A percentile compares a stretch with the other conserved stretches of the same genome.
phyloP scores from a whole-genome alignment of 345 rosid genomes.

The Salix viminalis region DNA sequence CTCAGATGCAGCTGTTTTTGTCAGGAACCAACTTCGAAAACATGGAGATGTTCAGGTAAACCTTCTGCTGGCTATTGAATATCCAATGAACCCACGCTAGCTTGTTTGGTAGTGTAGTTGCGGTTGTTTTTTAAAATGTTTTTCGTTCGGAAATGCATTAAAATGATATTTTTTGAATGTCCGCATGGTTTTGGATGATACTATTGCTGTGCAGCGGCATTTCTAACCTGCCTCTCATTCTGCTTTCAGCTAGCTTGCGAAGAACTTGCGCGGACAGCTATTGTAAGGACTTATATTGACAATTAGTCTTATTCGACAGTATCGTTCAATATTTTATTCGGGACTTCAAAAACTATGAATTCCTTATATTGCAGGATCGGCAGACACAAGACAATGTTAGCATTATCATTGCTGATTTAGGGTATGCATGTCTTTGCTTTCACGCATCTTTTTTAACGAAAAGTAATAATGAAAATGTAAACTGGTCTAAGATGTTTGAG shows the following conservation, averaged over 20 bases:
- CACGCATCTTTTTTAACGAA: background rate
- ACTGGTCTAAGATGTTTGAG: too few species aligned
- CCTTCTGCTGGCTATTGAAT: background rate
- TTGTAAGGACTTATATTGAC: constrained; percentile 44
- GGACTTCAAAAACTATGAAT: constrained; percentile 9
- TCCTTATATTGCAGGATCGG: constrained; percentile 52
- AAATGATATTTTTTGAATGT: background rate
- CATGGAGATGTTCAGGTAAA: constrained; percentile 94
- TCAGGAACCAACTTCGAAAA: constrained; percentile 67
- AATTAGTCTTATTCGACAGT: background rate
- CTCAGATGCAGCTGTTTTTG: constrained; percentile 66
- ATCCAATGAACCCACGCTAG: background rate
- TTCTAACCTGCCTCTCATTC: constrained; percentile 17
- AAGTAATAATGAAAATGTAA: too few species aligned
- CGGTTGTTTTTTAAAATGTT: rapidly evolving
- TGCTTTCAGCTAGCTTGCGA: constrained; percentile 75
- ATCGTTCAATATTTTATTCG: background rate
- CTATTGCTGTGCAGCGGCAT: background rate
- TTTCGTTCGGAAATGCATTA: too few species aligned
- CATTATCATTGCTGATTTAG: constrained; percentile 73
- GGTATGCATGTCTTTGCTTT: constrained; percentile 39
- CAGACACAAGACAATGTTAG: constrained; percentile 75
- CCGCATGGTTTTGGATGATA: background rate
- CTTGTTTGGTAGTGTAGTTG: rapidly evolving
- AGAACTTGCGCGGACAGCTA: constrained; percentile 68